These are phyloP conservation scores for Hawksworthiomyces lignivorus DNA, from an alignment of 2,329 filamentous ascomycete genomes.

Conservation along the genomic window DNA sequence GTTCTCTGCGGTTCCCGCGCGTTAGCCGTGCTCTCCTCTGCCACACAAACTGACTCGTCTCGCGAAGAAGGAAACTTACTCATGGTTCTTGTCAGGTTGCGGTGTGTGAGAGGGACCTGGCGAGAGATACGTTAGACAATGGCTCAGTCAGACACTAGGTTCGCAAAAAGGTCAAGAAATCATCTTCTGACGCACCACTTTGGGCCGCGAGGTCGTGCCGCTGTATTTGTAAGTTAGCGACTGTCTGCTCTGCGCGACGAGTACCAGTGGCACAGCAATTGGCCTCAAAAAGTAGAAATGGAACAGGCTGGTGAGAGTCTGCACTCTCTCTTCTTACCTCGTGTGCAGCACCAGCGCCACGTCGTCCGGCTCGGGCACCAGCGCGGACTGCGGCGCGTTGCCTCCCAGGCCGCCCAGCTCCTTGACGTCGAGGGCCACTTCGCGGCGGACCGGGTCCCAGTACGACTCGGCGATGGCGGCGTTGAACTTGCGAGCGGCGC, in stretches of 20 bases:
- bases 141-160: too few species aligned
- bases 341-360: slow-evolving; percentile 77
- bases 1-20: slow-evolving; percentile 44
- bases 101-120: slow-evolving; percentile 70
- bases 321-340: slow-evolving; percentile 40
- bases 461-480: slow-evolving; percentile 84
- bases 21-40: slow-evolving; percentile 10
- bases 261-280: too few species aligned
- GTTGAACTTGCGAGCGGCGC: slow-evolving; percentile 69
- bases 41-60: too few species aligned
- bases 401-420: slow-evolving; percentile 36
- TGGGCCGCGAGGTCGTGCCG: slow-evolving; percentile 77
- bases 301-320: too few species aligned
- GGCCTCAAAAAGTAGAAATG: too few species aligned
- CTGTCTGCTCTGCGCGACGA: too few species aligned
- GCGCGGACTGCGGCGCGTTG: slow-evolving; percentile 29
- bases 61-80: slow-evolving; percentile 44
- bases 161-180: background rate
- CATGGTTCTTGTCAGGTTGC: slow-evolving; percentile 76
- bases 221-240: slow-evolving; percentile 28
- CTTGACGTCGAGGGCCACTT: slow-evolving; percentile 72
- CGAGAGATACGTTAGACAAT: too few species aligned
- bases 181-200: slow-evolving; percentile 51
- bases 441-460: slow-evolving; percentile 56
- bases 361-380: slow-evolving; percentile 61